phyloP scores from a whole-genome alignment of 345 rosid species.

The Lenwebbia sp. region DNA sequence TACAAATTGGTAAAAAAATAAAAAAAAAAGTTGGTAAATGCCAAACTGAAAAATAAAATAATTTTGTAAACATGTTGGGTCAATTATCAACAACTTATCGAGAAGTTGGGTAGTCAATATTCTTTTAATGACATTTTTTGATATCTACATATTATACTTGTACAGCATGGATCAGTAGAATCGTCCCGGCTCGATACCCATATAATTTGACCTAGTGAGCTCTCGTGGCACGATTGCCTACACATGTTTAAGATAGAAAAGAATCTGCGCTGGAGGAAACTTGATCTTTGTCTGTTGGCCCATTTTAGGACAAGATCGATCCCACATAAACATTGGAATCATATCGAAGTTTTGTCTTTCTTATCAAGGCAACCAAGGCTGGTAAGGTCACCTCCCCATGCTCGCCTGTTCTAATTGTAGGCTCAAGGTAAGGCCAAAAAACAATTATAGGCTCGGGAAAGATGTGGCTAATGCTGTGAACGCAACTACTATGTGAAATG shows the following conservation, averaged over 20 bases:
- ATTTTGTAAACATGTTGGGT: not conserved
- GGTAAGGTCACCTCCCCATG: not conserved
- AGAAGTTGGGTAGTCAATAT: not conserved
- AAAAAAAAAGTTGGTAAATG: not conserved
- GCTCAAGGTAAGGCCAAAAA: not conserved
- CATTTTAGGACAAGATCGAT: not conserved
- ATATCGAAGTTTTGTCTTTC: not conserved
- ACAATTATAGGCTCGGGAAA: not conserved
- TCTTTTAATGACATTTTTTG: not conserved
- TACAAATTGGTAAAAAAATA: not conserved
- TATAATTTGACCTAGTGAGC: not conserved
- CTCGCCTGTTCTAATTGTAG: not conserved
- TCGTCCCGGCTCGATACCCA: not conserved
- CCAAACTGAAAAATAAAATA: not conserved
- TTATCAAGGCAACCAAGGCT: not conserved
- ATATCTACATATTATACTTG: not conserved
- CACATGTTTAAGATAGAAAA: not conserved
- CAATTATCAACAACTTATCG: not conserved
- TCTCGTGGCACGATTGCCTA: not conserved
- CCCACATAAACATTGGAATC: not conserved
- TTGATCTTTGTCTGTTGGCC: not conserved
- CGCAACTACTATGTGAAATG: not conserved
- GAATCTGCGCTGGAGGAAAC: not conserved
- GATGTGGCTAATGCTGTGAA: not conserved
- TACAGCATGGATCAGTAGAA: not conserved